Evolutionary conservation across 345 rosid genomes (phyloP), one percentile per base, ranked within the genome.

Genomic region (Linum lewisii): DNA sequence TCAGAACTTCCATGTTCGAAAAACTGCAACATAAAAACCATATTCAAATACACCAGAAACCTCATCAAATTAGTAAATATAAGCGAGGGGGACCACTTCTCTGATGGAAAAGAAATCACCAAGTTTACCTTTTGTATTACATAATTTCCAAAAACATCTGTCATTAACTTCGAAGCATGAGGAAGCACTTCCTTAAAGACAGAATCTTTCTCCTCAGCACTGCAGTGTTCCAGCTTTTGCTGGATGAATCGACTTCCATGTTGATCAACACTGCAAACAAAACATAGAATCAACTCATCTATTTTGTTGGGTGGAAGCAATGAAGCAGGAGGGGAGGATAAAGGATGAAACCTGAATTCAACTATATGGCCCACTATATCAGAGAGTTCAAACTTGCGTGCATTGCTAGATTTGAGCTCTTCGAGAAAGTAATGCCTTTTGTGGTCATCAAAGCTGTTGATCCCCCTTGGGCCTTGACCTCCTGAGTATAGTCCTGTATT

Each of bases 231-330:
- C 75, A 90, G 65, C 79, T 94, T 90, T 77, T 94, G 96, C 77
- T 94, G 99, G 72, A 94, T 94, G 77, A 85, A 94, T 25, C 99
- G 97, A 75, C 97, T 94, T 65, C 99, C 99, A 68, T 94, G 99
- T 74, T 89, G 97, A 79, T 93, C 99, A 70, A 83, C 83, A 67
- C 99, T 93, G 87, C 68, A 73, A 52, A 52, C 25, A 0, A 52
- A 21, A 52, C 8, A 52, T 52, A 24, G 3, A 15, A 5, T 21
- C 5, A 52, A 20, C 23, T 2, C 3, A 52, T 10, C 15, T 19
- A 21, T 18, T 52, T 29, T 29, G 34, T 29, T 3, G 34, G 32
- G 34, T 29, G 34, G 7, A 29, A 42, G 47, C 9, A 11, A 42
- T 11, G 18, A 42, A 42, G 47, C 15, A 42, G 18, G 7, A 34